phyloP scores from a whole-genome alignment of 495 filamentous ascomycete species.

The Aspergillus hancockii region DNA sequence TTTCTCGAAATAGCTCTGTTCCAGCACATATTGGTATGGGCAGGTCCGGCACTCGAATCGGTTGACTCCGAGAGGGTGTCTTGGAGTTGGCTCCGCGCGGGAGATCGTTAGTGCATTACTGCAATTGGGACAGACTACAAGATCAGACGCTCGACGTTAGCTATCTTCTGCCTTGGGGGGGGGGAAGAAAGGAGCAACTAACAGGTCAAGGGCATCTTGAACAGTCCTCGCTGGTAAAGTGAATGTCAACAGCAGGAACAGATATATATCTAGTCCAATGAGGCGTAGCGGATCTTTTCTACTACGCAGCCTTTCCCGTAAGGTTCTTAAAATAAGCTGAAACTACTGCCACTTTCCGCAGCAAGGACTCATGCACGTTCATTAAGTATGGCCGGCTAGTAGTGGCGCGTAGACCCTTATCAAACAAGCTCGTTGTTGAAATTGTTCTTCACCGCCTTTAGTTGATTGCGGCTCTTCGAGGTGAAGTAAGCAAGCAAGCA shows the following conservation, averaged over 20 bases:
- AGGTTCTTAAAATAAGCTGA: neutral
- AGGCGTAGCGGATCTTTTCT: neutral
- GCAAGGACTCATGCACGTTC: conserved; percentile 16
- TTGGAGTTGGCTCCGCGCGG: conserved; percentile 50
- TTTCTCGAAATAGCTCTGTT: conserved; percentile 72
- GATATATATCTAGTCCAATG: conserved; percentile 1
- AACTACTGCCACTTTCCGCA: conserved; percentile 13
- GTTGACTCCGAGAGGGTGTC: conserved; percentile 56
- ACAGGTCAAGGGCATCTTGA: conserved; percentile 48
- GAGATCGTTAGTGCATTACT: conserved; percentile 81
- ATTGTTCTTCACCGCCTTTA: conserved; percentile 17
- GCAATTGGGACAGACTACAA: conserved; percentile 86
- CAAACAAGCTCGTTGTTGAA: conserved; percentile 14
- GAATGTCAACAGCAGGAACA: neutral
- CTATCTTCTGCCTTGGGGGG: neutral
- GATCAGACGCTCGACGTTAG: conserved; percentile 4
- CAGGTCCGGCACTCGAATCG: conserved; percentile 92
- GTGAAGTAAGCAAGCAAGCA: too few relatives aligned
- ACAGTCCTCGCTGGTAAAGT: conserved; percentile 1
- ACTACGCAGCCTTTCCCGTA: conserved; percentile 6
- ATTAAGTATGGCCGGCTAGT: conserved; percentile 10
- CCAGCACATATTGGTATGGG: conserved; percentile 80
- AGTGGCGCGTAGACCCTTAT: conserved; percentile 7
- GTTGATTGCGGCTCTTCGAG: neutral
- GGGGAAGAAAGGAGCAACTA: conserved; percentile 19